Base-by-base conservation (phyloP, 495 filamentous ascomycete species). In the Parathielavia hyrcaniae region DNA sequence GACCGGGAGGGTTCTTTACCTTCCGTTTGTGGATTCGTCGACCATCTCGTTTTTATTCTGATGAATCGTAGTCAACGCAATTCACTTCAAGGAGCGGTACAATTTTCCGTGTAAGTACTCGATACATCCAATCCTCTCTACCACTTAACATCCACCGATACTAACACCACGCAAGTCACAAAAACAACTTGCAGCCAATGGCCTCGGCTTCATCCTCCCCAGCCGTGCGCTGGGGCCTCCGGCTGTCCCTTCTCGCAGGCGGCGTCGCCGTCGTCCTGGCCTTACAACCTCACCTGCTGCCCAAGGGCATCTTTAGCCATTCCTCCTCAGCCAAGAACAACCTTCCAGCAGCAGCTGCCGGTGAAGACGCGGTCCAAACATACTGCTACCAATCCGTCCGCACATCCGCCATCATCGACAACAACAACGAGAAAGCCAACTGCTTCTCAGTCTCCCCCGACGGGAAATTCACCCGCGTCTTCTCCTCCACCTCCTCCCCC, bases 321-420 rank as follows among this genome's bases (percentile, higher is more conserved):
- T 56, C 49, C 22, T 41, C 32, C 23, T 51, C 55, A 9, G 1
- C 55, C 7, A 17, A 7, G 10, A 34, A 16, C 47, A 50, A 2
- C 45, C 8, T 5, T 6, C 3, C 36, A 2, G 36, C 11, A 39
- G 36, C 16, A 5, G 39, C 14, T n/a, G 5, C 5, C 50, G 1
- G 20, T 50, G 22, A 30, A 26, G n/a, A 12, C 1, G 34, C 4
- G 1, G 26, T 45, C n/a, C 30, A 72, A 36, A 74, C 72, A 17
- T 64, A 69, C 57, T 76, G 74, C 62, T 77, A 77, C 59, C 66
- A 73, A 41, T 66, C 61, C 34, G 70, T 80, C 41, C 69, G 64
- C 14, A 71, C 76, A 0, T 64, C 75, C 38, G 62, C 65, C 34
- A n/a, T 30, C 13, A 16, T 16, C 36, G 16, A 22, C 6, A 19